Conservation (phyloP, 371 early-diverging fungal species). For the Rhizopus stolonifer region DNA sequence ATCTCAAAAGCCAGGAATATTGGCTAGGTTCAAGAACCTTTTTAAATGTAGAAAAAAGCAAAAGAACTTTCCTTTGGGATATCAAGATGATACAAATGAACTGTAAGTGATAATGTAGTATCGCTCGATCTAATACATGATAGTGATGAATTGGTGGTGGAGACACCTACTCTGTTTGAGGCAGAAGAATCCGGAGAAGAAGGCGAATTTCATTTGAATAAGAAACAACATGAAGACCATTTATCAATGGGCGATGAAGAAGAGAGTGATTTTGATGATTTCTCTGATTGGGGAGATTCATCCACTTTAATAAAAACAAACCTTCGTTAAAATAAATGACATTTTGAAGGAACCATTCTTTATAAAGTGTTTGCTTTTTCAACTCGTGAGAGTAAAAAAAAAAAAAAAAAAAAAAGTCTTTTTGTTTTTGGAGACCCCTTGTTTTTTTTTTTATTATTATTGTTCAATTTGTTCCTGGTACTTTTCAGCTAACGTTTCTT, state of each 20-base stretch:
- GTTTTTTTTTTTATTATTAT: too few relatives aligned
- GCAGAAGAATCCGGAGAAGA: conserved; percentile 36
- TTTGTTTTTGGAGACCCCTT: too few relatives aligned
- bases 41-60: conserved; percentile 12
- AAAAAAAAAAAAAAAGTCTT: too few relatives aligned
- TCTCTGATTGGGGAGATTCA: conserved; percentile 40
- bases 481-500: too few relatives aligned
- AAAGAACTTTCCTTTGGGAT: conserved; percentile 28
- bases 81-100: conserved; percentile 48
- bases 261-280: conserved; percentile 30
- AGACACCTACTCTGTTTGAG: conserved; percentile 48
- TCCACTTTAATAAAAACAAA: conserved; percentile 5
- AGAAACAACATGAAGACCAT: not conserved
- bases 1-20: not conserved
- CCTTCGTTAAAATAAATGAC: too few relatives aligned
- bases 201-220: not conserved
- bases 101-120: conserved; percentile 44
- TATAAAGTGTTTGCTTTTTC: too few relatives aligned
- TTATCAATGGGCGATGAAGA: conserved; percentile 27
- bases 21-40: conserved; percentile 1
- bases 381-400: too few relatives aligned
- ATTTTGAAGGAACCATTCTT: too few relatives aligned
- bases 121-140: too few relatives aligned
- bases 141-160: conserved; percentile 49
- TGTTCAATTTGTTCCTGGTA: too few relatives aligned